Conservation (phyloP, 2,329 filamentous ascomycete genomes). For the Cyphellophora europaea region DNA sequence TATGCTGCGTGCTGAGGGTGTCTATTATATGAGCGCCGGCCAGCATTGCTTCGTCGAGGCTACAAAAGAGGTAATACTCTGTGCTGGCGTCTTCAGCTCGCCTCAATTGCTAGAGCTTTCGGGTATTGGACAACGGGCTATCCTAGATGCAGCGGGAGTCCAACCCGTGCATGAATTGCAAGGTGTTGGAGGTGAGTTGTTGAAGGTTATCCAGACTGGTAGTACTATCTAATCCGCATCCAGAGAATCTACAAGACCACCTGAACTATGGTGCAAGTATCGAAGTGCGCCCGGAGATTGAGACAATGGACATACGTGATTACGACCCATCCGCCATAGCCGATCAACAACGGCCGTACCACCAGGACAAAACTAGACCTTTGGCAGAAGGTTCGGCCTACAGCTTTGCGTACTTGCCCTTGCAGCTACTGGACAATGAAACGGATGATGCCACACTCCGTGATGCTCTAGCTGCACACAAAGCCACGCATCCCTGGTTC, state of each 20-base stretch:
- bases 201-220: no score
- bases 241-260: slow-evolving; percentile 2
- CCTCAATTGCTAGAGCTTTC: neutral
- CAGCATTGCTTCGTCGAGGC: neutral
- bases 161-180: neutral
- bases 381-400: neutral
- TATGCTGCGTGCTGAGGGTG: neutral
- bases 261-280: slow-evolving; percentile 1
- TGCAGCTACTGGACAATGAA: neutral
- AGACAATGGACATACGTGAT: neutral
- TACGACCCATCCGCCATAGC: neutral
- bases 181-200: slow-evolving; percentile 1
- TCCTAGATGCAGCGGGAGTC: neutral
- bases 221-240: no score
- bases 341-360: neutral
- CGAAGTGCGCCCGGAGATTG: neutral
- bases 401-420: neutral
- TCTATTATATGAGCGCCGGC: neutral
- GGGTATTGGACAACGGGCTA: neutral
- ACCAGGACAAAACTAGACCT: neutral
- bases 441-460: neutral
- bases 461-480: neutral
- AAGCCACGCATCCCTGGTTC: neutral
- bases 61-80: neutral
- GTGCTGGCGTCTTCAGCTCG: slow-evolving; percentile 1